These are phyloP conservation scores for Epichloe gansuensis DNA, from an alignment of 2,329 filamentous ascomycete species.

Conservation along the genomic window DNA sequence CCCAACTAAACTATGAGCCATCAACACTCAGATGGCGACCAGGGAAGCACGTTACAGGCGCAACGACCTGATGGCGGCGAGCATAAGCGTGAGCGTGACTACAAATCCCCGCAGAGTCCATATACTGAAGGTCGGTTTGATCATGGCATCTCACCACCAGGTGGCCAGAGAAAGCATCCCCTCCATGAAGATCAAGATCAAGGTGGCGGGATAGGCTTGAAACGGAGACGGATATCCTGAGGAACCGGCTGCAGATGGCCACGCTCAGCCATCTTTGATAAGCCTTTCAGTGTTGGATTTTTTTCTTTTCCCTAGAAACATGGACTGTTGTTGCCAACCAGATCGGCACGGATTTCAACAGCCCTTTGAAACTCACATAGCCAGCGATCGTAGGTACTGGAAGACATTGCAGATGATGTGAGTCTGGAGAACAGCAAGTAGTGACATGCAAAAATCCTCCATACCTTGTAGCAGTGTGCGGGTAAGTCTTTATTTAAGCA, in stretches of 20 bases:
- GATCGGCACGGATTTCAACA: too few relatives aligned
- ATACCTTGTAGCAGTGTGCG: too few relatives aligned
- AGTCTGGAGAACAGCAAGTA: too few relatives aligned
- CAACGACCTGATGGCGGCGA: neutral
- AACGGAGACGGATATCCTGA: neutral
- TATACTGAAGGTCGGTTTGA: neutral
- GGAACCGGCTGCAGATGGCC: neutral
- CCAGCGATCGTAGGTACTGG: too few relatives aligned
- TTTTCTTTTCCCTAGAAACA: too few relatives aligned
- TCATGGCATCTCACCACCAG: neutral
- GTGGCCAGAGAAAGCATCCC: neutral
- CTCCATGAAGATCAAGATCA: neutral
- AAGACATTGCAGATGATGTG: too few relatives aligned
- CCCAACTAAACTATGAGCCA: neutral
- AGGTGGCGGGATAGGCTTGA: neutral
- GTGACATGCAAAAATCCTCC: too few relatives aligned
- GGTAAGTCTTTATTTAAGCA: too few relatives aligned
- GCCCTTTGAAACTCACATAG: too few relatives aligned
- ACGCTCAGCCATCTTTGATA: neutral
- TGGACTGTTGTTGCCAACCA: too few relatives aligned
- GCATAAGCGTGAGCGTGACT: neutral
- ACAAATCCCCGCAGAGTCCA: neutral
- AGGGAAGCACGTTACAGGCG: neutral
- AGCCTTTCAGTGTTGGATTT: too few relatives aligned
- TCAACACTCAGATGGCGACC: neutral